phyloP scores from a whole-genome alignment of 139 green algal genomes.

The Desmodesmus armatus region DNA sequence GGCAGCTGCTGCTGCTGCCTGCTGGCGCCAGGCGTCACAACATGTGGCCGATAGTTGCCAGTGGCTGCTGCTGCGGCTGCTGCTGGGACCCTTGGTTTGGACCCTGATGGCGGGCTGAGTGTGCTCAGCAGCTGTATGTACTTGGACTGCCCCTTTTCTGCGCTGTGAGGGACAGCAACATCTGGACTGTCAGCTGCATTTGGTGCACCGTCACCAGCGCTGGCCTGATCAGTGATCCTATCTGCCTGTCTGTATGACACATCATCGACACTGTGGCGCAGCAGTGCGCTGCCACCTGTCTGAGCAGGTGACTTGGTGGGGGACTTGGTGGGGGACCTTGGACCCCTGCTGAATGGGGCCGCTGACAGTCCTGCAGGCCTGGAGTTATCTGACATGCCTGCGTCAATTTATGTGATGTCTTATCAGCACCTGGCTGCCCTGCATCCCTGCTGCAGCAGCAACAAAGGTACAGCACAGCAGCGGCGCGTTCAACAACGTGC shows the following conservation, averaged over 20 bases:
- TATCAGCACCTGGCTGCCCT: too few species aligned
- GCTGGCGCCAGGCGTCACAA: neutral
- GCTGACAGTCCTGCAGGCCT: too few species aligned
- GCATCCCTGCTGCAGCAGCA: neutral
- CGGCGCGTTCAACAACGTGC: neutral
- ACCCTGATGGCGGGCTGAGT: neutral
- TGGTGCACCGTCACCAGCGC: too few species aligned
- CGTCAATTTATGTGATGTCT: too few species aligned
- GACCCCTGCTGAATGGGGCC: too few species aligned
- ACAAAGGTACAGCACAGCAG: neutral
- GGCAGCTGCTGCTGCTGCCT: neutral
- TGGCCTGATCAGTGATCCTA: too few species aligned
- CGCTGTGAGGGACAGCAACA: neutral
- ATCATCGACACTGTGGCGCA: neutral
- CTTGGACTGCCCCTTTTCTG: neutral
- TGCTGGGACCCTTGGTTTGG: neutral
- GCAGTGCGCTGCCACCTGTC: neutral
- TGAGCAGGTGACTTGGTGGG: constrained; percentile 7
- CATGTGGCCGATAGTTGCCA: neutral
- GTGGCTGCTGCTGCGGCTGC: constrained; percentile 1
- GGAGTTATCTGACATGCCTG: too few species aligned
- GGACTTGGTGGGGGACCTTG: too few species aligned
- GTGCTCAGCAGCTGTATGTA: constrained; percentile 41
- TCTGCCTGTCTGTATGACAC: neutral
- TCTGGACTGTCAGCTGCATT: neutral